Base-by-base conservation (phyloP, 306 rosid species). In the Oxytropis ochrocephala region DNA sequence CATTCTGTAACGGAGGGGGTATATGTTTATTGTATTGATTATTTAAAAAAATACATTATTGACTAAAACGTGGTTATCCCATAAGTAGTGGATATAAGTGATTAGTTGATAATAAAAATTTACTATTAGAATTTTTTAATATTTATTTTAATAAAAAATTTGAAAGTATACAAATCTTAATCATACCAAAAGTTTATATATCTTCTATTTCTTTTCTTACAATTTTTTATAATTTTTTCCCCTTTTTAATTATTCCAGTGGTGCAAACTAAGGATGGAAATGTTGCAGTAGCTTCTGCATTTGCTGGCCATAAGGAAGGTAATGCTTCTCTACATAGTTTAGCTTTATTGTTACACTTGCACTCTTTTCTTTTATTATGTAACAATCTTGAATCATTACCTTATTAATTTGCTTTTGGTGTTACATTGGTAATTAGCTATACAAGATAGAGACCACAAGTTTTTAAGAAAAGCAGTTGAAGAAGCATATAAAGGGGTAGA, bases 401-500 rank as follows among this genome's bases (percentile, higher is more conserved):
- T 32, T 33, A 7, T 7, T 59, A 71, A 16, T 17, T 38, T 42
- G 42, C 6, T 67, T 70, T 43, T 39, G 24, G n/a, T 57, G 36
- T 55, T 59, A 78, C 65, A 38, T 66, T 81, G 64, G 52, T 48
- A 66, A 79, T 52, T 80, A 90, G 98, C 76, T 78, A 87, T 90
- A 14, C 86, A 88, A 82, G 82, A 86, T 41, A 85, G 95, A 81
- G 97, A 90, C 81, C 94, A 85, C 83, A 82, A 87, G 42, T 90
- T 85, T 82, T 70, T 94, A 67, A 79, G 86, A 38, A 83, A 81
- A 66, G 97, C 98, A 1, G 87, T 94, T 83, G 95, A 88, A 77
- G 98, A 94, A 84, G 98, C 98, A 63, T 94, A 90, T 52, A 82
- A 87, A 76, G 97, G 96, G 52, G 89, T 93, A 59, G 96, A 88